These are phyloP conservation scores for Golubevia pallescens DNA, from an alignment of 1,284 basidiomycete species.

Conservation along the genomic window DNA sequence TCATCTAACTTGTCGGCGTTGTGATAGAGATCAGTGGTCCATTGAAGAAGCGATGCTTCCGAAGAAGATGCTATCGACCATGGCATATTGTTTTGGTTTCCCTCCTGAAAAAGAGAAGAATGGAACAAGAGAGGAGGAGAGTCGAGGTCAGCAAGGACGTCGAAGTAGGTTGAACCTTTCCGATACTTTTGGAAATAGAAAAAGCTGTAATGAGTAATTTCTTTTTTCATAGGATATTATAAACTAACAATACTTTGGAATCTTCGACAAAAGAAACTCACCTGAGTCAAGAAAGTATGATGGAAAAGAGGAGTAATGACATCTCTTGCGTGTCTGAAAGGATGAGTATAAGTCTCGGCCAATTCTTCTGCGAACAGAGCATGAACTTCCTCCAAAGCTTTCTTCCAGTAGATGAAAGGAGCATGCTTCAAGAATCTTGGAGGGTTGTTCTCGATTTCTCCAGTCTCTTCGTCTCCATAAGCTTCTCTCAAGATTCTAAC, in stretches of 20 bases:
- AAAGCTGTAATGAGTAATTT: no score
- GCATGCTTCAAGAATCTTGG: slow-evolving; percentile 11
- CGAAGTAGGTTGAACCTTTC: no score
- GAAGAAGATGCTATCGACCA: no score
- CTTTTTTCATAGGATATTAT: no score
- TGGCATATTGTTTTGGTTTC: no score
- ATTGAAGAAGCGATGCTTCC: no score
- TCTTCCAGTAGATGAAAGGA: slow-evolving; percentile 7
- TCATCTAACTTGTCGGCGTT: no score
- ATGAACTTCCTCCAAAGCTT: slow-evolving; percentile 3
- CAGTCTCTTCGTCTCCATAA: not conserved
- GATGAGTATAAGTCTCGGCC: not conserved
- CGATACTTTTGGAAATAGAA: no score
- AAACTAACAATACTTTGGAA: not conserved
- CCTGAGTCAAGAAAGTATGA: slow-evolving; percentile 7
- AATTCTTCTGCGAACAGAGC: slow-evolving; percentile 3
- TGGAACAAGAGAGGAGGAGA: no score
- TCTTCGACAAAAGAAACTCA: not conserved
- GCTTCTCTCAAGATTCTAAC: slow-evolving; percentile 2
- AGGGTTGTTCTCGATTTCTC: not conserved
- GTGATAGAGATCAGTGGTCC: no score
- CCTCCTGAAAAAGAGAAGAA: no score
- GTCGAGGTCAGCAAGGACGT: no score
- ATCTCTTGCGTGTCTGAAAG: slow-evolving; percentile 7
- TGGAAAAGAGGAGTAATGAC: slow-evolving; percentile 10